phyloP scores from a whole-genome alignment of 352 stramenopile species.

The Phytopythium ostracodes region DNA sequence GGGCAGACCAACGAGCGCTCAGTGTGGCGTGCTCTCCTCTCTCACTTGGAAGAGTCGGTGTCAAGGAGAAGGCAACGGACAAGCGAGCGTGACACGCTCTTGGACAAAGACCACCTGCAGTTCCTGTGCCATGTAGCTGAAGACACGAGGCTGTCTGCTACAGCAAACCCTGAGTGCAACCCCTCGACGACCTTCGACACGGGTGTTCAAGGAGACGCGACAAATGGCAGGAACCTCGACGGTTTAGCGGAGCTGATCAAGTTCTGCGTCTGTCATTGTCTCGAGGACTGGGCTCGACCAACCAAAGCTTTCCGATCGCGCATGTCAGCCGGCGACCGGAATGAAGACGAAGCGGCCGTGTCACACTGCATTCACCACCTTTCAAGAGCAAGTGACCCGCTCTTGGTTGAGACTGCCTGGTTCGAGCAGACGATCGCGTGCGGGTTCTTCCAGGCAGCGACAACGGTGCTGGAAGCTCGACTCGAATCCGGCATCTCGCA shows the following conservation, averaged over 20 bases:
- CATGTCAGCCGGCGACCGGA: not conserved
- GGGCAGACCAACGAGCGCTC: not conserved
- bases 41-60: not conserved
- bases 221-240: not conserved
- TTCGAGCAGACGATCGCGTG: not conserved
- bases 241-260: not conserved
- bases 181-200: not conserved
- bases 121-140: constrained; percentile 14
- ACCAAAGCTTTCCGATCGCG: not conserved
- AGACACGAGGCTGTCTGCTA: not conserved
- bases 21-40: constrained; percentile 6
- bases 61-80: not conserved
- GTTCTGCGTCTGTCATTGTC: not conserved
- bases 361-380: not conserved
- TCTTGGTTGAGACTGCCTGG: not conserved
- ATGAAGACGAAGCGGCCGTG: not conserved
- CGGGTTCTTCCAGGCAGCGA: constrained; percentile 12
- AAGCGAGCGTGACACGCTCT: too few species aligned
- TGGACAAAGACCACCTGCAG: constrained; percentile 24
- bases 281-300: not conserved
- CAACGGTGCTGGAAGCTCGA: not conserved
- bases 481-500: not conserved
- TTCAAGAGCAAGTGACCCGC: not conserved
- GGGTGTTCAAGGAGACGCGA: not conserved
- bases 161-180: not conserved